A percentile compares a stretch with the other conserved stretches of the same genome.
Conservation (phyloP, 345 rosid genomes). For the Rubroshorea leprosula region DNA sequence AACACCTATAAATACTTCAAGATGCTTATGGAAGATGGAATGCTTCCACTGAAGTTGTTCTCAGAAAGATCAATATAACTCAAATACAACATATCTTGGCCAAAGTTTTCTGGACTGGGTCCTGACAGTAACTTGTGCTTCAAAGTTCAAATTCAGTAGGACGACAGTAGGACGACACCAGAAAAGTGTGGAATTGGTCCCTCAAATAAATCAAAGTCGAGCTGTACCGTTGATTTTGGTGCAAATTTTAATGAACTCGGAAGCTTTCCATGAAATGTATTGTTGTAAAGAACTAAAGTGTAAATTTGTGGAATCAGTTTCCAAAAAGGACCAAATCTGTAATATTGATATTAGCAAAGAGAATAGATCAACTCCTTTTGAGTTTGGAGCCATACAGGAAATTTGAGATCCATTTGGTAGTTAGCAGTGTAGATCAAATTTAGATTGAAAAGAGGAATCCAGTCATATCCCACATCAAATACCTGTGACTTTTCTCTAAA, state of each 20-base stretch:
- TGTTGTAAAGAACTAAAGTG: not conserved
- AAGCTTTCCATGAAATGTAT: conserved; percentile 1
- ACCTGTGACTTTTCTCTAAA: conserved; percentile 4
- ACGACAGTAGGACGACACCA: not conserved
- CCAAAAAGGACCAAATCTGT: conserved; percentile 22
- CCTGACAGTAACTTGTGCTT: conserved; percentile 12
- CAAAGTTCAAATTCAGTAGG: too few relatives aligned
- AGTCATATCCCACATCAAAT: conserved; percentile 15
- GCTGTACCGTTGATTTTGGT: not conserved
- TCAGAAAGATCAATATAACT: not conserved
- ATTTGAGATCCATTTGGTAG: conserved; percentile 18
- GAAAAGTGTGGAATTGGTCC: conserved; percentile 4
- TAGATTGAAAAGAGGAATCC: conserved; percentile 23
- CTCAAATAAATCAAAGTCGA: not conserved
- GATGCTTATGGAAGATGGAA: conserved; percentile 19
- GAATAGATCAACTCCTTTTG: conserved; percentile 12
- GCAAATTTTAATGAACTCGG: not conserved
- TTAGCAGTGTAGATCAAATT: conserved; percentile 5
- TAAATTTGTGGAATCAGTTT: not conserved
- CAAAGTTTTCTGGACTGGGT: conserved; percentile 9
- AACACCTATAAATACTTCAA: not conserved
- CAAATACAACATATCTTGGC: not conserved
- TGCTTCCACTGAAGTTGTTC: conserved; percentile 19
- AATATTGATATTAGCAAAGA: conserved; percentile 15
- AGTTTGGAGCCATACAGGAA: conserved; percentile 27